Conservation (phyloP, 345 rosid genomes). For the Raphanus sativus region DNA sequence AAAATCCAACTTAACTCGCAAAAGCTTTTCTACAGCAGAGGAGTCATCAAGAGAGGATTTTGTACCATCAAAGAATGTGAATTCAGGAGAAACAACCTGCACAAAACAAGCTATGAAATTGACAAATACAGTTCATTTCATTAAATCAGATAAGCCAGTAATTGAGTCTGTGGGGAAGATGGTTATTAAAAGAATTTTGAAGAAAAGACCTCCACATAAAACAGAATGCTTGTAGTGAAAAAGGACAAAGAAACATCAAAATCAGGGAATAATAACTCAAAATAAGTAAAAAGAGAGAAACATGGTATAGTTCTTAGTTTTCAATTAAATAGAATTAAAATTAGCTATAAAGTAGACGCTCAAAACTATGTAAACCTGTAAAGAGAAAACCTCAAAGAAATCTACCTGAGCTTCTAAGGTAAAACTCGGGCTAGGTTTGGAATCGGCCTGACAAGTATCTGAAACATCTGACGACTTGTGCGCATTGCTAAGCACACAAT, state of each 20-base stretch:
- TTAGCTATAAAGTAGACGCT: neutral
- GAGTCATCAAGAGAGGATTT: conserved; percentile 85
- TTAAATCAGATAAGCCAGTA: conserved; percentile 1
- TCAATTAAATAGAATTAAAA: neutral
- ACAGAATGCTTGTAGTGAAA: neutral
- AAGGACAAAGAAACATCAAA: conserved; percentile 9
- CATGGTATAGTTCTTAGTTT: conserved; percentile 2
- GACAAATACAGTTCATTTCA: conserved; percentile 13
- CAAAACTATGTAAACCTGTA: neutral
- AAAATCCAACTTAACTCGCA: conserved; percentile 92
- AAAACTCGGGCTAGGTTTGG: conserved; percentile 53
- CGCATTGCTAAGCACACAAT: conserved; percentile 42
- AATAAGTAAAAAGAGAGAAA: conserved; percentile 12
- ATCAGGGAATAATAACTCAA: neutral
- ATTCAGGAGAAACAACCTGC: conserved; percentile 93
- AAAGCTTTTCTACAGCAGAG: conserved; percentile 79
- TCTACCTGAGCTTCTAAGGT: conserved; percentile 94
- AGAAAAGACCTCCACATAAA: conserved; percentile 13
- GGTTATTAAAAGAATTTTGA: neutral
- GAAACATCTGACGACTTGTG: conserved; percentile 43
- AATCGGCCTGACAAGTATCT: conserved; percentile 49
- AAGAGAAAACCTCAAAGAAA: conserved; percentile 5
- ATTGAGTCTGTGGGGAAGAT: neutral
- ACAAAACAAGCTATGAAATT: conserved; percentile 28
- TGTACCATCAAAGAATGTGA: conserved; percentile 92